Base-by-base conservation (phyloP, 2,329 filamentous ascomycete genomes). In the Diaporthe capsici region DNA sequence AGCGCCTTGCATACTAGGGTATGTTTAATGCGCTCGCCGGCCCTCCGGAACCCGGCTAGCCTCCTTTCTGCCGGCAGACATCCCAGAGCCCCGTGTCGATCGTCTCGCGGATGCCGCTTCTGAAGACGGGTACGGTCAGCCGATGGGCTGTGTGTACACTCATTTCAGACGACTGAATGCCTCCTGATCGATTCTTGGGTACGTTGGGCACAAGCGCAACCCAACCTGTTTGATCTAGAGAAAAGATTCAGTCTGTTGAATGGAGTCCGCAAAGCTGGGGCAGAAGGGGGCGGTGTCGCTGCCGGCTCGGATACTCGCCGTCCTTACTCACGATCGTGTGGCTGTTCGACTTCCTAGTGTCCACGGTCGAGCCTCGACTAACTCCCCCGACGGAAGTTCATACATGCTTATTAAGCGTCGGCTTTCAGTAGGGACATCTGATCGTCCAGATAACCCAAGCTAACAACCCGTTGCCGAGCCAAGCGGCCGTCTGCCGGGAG, bases 51-150 rank as follows among this genome's bases (percentile, higher is more conserved):
- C 65, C 65, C 65, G 65, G 65, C 49, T 70, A 70, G 65, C 34
- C 65, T 55, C 34, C 49, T 70, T 68, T 31, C 34, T 55, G 65
- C 65, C 65, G 65, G 65, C 34, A 55, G n/a, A 28, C 31, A 39
- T 55, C 65, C 65, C 47, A 70, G 65, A 55, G 65, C 49, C 34
- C 65, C 65, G 65, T 55, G 65, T 70, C 65, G 65, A 70, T 68
- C 65, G 10, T 25, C 39, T 68, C 47, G 65, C 47, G 65, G 65
- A 47, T 39, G 65, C 65, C 47, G 65, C 47, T 53, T 28, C 34
- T 53, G 34, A 68, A 10, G 47, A 53, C 65, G 47, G 65, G 12
- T 53, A 68, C 31, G 47, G 47, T 68, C 47, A 68, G n/a, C 65
- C 65, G 31, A 17, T n/a, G 47, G 65, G 31, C 15, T 34, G n/a